Evolutionary conservation across 2,329 filamentous ascomycete species (phyloP), one percentile per base, ranked within the genome.

Genomic region (Botrytis porri): DNA sequence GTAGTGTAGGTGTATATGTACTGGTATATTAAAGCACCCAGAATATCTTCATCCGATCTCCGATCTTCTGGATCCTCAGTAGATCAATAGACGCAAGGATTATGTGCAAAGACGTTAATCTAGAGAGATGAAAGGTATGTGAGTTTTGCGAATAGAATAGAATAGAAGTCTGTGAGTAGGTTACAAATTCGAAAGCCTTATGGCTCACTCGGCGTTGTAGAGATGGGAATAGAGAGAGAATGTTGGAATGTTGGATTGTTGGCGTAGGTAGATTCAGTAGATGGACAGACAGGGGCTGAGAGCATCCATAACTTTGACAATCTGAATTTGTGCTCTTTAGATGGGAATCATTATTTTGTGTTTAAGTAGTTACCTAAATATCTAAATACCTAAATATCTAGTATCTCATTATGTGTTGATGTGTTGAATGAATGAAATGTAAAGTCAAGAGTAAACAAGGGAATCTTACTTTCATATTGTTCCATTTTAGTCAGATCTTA

Each of bases 401-500:
- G n/a, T n/a, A n/a, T n/a, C n/a, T 4, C 4, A 25, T 48, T 9
- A 22, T 25, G 45, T 48, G 48, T n/a, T n/a, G 25, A 22, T 25
- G 45, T 48, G 48, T n/a, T n/a, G 25, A n/a, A 54, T 14, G 48
- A n/a, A 51, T 54, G 48, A n/a, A n/a, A 54, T n/a, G 3, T n/a
- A 5, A 54, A 54, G 48, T 3, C 8, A 54, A 16, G 48, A 16
- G 12, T 29, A 18, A 66, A 66, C 45, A 66, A 66, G 43, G 45
- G 10, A 54, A 14, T 54, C 8, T 16, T 51, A 35, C 10, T 67
- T 54, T 54, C 35, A 39, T 2, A 54, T 67, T 54, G 64, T 67
- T 67, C 64, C 45, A 67, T 67, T 67, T 67, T 39, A 45, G 63
- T n/a, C 48, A n/a, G 48, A 54, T 54, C 48, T 54, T n/a, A 45